phyloP scores from a whole-genome alignment of 73 alveolate genomes.

The Tetrahymena borealis region DNA sequence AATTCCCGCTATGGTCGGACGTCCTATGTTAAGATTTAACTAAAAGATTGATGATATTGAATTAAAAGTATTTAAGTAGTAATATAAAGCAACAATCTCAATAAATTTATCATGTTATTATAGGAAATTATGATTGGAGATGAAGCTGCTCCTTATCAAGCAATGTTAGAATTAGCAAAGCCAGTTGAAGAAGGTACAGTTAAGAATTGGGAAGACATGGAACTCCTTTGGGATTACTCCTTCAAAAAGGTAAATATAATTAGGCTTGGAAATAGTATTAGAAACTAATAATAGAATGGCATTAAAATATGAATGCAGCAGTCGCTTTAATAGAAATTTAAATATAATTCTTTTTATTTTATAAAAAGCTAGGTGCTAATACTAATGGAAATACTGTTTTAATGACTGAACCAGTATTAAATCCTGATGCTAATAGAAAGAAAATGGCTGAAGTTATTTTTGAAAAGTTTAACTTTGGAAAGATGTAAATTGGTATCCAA shows the following conservation, averaged over 20 bases:
- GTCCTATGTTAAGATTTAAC: constrained; percentile 78
- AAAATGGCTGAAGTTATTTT: constrained; percentile 91
- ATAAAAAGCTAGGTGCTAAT: constrained; percentile 41
- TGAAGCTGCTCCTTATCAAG: constrained; percentile 78
- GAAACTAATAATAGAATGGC: too few species aligned
- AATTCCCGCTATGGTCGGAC: constrained; percentile 87
- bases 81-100: not conserved
- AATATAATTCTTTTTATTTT: too few species aligned
- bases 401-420: constrained; percentile 93
- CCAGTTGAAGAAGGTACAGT: constrained; percentile 93
- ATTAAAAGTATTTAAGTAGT: constrained; percentile 24
- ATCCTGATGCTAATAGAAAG: constrained; percentile 79
- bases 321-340: too few species aligned
- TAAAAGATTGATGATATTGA: constrained; percentile 74
- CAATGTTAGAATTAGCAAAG: constrained; percentile 75
- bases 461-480: constrained; percentile 80
- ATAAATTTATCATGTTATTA: too few species aligned
- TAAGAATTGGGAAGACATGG: constrained; percentile 88
- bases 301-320: too few species aligned
- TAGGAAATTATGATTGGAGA: constrained; percentile 86
- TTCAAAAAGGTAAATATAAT: constrained; percentile 44
- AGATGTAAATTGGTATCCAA: constrained; percentile 75
- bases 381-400: constrained; percentile 54
- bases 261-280: not conserved
- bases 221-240: constrained; percentile 80